Conservation (phyloP, 805 yeast genomes). For the Isabelozyma gotoi region DNA sequence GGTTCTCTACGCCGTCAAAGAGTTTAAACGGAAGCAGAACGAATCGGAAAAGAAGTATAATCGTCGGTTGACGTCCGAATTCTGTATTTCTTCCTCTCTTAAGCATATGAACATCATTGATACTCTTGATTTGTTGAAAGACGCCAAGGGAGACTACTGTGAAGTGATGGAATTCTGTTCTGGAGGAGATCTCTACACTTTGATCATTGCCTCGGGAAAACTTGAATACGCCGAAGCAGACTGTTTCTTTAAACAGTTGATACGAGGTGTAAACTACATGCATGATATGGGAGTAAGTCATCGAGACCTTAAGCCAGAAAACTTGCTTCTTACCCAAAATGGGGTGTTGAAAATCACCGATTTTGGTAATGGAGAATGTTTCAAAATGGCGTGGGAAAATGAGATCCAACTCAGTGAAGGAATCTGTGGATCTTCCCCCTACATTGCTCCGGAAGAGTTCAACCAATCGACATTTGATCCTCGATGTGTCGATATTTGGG, state of each 20-base stretch:
- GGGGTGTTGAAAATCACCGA: constrained; percentile 83
- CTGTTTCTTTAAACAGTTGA: constrained; percentile 83
- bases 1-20: constrained; percentile 79
- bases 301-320: constrained; percentile 88
- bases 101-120: constrained; percentile 76
- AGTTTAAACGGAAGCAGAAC: constrained; percentile 62
- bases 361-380: constrained; percentile 84
- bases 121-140: constrained; percentile 74
- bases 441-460: constrained; percentile 89
- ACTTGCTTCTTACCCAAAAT: constrained; percentile 66
- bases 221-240: constrained; percentile 83
- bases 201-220: constrained; percentile 74
- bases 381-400: constrained; percentile 81
- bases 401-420: constrained; percentile 71
- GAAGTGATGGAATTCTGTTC: constrained; percentile 85
- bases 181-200: constrained; percentile 77
- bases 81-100: constrained; percentile 75
- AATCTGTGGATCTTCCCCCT: constrained; percentile 83
- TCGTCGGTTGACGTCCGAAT: constrained; percentile 75
- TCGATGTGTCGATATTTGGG: constrained; percentile 83
- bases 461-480: constrained; percentile 70
- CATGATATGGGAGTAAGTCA: constrained; percentile 90
- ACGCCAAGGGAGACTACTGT: constrained; percentile 79
- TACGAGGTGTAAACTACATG: constrained; percentile 83
- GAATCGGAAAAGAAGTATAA: constrained; percentile 69